Percentiles rank a stretch among this genome's conserved stretches.
These are phyloP conservation scores for Penicillium sp. DNA, from an alignment of 2,329 filamentous ascomycete genomes.

Conservation along the genomic window DNA sequence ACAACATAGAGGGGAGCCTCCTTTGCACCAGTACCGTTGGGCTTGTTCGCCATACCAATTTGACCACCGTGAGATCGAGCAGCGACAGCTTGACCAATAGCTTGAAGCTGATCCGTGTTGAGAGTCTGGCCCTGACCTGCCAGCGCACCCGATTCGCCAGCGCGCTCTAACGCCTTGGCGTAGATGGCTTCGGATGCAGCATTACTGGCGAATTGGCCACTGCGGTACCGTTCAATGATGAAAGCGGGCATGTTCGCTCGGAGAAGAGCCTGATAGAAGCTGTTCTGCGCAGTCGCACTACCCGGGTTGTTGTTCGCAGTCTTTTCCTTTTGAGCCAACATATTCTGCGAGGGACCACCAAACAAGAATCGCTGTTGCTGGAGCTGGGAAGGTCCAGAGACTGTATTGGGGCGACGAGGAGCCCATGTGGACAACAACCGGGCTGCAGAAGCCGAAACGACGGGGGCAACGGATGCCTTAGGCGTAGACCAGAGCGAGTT, in stretches of 20 bases:
- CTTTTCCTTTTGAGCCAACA: constrained; percentile 81
- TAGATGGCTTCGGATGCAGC: constrained; percentile 72
- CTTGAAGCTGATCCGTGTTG: constrained; percentile 61
- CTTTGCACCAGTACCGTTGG: constrained; percentile 62
- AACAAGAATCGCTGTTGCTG: constrained; percentile 37
- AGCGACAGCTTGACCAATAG: constrained; percentile 74
- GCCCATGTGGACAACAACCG: constrained; percentile 33
- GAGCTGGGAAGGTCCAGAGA: constrained; percentile 18
- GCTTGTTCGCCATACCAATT: constrained; percentile 46
- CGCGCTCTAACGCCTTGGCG: constrained; percentile 62
- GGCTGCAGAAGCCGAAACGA: constrained; percentile 11
- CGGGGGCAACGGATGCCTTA: constrained; percentile 14
- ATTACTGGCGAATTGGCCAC: constrained; percentile 77
- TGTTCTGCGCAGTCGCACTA: constrained; percentile 82
- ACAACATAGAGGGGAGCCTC: constrained; percentile 89
- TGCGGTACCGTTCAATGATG: constrained; percentile 82
- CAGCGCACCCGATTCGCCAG: constrained; percentile 36
- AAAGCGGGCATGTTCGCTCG: constrained; percentile 92
- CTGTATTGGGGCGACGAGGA: constrained; percentile 21
- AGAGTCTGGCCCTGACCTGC: constrained; percentile 35
- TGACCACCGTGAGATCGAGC: constrained; percentile 64
- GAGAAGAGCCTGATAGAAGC: constrained; percentile 86
- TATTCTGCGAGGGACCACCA: constrained; percentile 43
- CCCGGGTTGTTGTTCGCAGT: constrained; percentile 87
- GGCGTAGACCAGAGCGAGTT: constrained; percentile 14